These are phyloP conservation scores for Diversispora epigaea DNA, from an alignment of 192 early-diverging fungal species.

Conservation along the genomic window DNA sequence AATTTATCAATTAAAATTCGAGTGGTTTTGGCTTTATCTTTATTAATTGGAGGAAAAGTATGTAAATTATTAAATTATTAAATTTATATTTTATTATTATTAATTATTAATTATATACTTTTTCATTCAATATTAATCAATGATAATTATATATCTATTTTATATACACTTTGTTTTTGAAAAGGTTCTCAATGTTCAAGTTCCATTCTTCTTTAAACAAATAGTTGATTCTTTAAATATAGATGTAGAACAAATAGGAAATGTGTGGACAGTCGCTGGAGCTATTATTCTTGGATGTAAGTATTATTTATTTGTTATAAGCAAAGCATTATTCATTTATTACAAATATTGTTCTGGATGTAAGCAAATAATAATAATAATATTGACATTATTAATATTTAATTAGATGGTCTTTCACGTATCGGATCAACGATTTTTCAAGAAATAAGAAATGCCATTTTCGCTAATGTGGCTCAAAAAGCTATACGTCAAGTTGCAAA, in stretches of 20 bases:
- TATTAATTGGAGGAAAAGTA: slow-evolving; percentile 81
- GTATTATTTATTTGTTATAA: not conserved
- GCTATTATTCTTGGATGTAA: slow-evolving; percentile 88
- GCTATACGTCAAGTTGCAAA: slow-evolving; percentile 86
- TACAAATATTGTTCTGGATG: no score
- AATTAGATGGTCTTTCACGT: slow-evolving; percentile 80
- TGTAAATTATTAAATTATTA: not conserved
- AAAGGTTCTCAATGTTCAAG: slow-evolving; percentile 83
- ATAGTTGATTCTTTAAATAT: slow-evolving; percentile 84
- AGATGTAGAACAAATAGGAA: slow-evolving; percentile 59
- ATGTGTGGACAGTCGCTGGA: slow-evolving; percentile 78
- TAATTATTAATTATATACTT: not conserved
- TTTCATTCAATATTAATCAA: no score
- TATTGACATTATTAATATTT: not conserved
- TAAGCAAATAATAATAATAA: no score
- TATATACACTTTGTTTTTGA: slow-evolving; percentile 15
- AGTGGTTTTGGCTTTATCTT: slow-evolving; percentile 77
- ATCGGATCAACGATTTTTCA: slow-evolving; percentile 78
- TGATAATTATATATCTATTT: not conserved
- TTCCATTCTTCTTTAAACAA: slow-evolving; percentile 94
- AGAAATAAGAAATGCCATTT: slow-evolving; percentile 93
- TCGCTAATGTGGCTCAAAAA: slow-evolving; percentile 89
- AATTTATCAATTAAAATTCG: slow-evolving; percentile 80
- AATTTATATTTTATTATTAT: slow-evolving; percentile 18
- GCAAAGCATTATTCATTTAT: no score